Evolutionary conservation across 2,329 filamentous ascomycete genomes (phyloP).

Genomic region (Coniella lustricola): DNA sequence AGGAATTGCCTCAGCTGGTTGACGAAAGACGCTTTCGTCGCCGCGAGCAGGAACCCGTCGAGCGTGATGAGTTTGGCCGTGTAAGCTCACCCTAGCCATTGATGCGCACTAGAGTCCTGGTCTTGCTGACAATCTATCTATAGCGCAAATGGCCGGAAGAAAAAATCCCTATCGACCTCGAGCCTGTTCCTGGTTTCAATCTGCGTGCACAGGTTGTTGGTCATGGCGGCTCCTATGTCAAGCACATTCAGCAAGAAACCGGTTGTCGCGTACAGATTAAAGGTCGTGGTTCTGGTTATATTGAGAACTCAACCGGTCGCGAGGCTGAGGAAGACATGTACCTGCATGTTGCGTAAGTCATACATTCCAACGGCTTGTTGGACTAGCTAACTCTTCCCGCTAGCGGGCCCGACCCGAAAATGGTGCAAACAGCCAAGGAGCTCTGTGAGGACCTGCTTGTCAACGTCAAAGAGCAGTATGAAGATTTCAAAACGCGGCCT

Average conservation of each 20-base stretch:
- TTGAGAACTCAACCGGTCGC: conserved; percentile 77
- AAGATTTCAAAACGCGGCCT: conserved; percentile 79
- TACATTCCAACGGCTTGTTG: conserved; percentile 40
- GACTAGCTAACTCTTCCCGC: conserved; percentile 26
- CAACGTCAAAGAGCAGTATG: conserved; percentile 84
- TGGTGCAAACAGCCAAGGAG: conserved; percentile 80
- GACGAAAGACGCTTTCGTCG: conserved; percentile 83
- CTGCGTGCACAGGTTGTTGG: conserved; percentile 93
- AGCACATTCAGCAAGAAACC: conserved; percentile 95
- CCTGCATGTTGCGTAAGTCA: conserved; percentile 68
- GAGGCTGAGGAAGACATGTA: conserved; percentile 98
- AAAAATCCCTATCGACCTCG: conserved; percentile 83
- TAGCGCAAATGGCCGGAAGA: conserved; percentile 97
- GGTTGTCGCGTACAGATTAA: conserved; percentile 97
- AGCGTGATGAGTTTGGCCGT: conserved; percentile 20
- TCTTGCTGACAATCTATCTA: conserved; percentile 19
- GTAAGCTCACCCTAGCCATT: conserved; percentile 11
- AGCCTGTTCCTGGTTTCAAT: conserved; percentile 91
- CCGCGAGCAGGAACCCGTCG: conserved; percentile 37
- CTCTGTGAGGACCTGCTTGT: conserved; percentile 81
- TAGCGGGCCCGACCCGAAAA: conserved; percentile 78
- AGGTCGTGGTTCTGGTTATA: conserved; percentile 87
- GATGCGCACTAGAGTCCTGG: conserved; percentile 18
- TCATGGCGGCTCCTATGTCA: conserved; percentile 89
- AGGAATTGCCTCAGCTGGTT: conserved; percentile 90